Evolutionary conservation across 2,329 filamentous ascomycete species (phyloP).

Genomic region (Herpotrichia juniperi): DNA sequence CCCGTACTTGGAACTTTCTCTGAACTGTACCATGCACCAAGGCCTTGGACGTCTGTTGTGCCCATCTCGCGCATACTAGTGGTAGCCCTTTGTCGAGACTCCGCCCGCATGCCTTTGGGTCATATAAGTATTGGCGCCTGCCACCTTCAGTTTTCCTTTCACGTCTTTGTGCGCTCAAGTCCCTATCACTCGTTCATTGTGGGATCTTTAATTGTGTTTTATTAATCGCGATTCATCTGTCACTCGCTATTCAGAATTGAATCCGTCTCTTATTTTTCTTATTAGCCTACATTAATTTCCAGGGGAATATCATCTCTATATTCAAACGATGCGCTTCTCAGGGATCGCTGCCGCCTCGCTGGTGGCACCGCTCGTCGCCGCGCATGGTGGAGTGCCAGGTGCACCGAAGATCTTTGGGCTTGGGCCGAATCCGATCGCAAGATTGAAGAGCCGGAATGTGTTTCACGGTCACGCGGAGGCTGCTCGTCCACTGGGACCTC

Average conservation of each 20-base stretch:
- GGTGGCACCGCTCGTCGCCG: constrained; percentile 36
- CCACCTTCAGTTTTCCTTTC: constrained; percentile 3
- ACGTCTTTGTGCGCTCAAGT: constrained; percentile 28
- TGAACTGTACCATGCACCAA: constrained; percentile 1
- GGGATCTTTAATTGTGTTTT: constrained; percentile 11
- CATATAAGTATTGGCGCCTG: constrained; percentile 3
- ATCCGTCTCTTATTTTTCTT: not conserved
- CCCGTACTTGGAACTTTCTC: constrained; percentile 1
- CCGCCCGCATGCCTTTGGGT: constrained; percentile 4
- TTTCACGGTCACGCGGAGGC: constrained; percentile 25
- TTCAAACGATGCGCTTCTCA: constrained; percentile 37
- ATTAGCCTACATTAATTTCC: constrained; percentile 2
- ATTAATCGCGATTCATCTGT: constrained; percentile 22
- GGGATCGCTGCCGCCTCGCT: constrained; percentile 32
- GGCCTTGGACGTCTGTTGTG: constrained; percentile 9
- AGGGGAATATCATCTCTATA: not conserved
- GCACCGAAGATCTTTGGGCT: constrained; percentile 42
- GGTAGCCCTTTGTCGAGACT: constrained; percentile 4
- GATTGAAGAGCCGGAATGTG: constrained; percentile 36
- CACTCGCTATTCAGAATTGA: constrained; percentile 19
- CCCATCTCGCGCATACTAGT: constrained; percentile 7
- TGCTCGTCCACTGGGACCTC: constrained; percentile 20
- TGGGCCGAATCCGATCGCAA: constrained; percentile 22
- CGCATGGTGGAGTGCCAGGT: constrained; percentile 35
- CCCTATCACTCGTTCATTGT: constrained; percentile 33